Evolutionary conservation across 495 filamentous ascomycete genomes (phyloP), one percentile per base, ranked within the genome.

Genomic region (Talaromyces stipitatus): DNA sequence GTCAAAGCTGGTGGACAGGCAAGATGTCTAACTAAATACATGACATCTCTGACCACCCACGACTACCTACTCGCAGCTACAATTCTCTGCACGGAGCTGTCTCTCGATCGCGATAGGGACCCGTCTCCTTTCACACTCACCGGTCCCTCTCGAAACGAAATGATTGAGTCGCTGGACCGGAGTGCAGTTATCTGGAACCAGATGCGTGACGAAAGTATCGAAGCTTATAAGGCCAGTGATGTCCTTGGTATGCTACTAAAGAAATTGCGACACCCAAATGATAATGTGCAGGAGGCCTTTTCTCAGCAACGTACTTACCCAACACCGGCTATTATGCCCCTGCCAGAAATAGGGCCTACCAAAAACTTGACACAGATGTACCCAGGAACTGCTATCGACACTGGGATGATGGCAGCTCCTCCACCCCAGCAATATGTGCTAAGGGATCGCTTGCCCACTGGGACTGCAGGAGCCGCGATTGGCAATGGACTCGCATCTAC

Each of bases 11-110:
- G 72, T 4, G 75, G 74, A 0, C 71, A 68, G 46, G 61, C 79
- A 7, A 57, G 72, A 28, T 69, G 69, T 11, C 67, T 77, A n/a
- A 64, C 66, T 26, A 79, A 75, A 74, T 72, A 76, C 61, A 66
- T 79, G 56, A 69, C 72, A 8, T 70, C 69, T 2, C 63, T 79
- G 5, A 67, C 61, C 2, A 64, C 67, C 2, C 69, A 78, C 56
- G 78, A 79, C 54, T 79, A 78, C 56, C 67, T 81, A 9, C 60
- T 81, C 2, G 78, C 78, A 6, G 68, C 75, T 24, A 80, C 78
- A 73, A 62, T 81, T n/a, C 55, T 79, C 12, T 78, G 75, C 57
- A 64, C 79, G 0, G 77, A 80, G 58, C 61, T 82, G 9, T 68
- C 56, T 30, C 16, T 23, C 20, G 10, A 48, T 48, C 24, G 24